A percentile compares a stretch with the other conserved stretches of the same genome.
These are phyloP conservation scores for Cryptococcus jaspeensis DNA, from an alignment of 1,284 basidiomycete species.

Conservation along the genomic window DNA sequence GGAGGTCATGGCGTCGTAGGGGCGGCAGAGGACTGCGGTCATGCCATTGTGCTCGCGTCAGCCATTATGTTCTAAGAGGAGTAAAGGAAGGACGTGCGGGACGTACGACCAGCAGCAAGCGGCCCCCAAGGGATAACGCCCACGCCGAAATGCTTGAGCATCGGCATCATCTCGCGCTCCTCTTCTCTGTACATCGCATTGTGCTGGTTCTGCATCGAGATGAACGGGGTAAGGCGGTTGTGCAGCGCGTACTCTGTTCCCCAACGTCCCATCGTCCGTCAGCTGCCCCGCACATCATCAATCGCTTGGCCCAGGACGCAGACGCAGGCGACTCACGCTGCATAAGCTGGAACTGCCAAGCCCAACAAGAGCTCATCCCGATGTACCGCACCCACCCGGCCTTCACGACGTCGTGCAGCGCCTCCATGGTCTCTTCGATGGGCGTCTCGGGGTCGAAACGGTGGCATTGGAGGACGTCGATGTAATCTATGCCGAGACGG, in stretches of 20 bases:
- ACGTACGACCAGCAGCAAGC: constrained; percentile 25
- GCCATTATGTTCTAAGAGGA: not conserved
- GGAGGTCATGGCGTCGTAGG: constrained; percentile 18
- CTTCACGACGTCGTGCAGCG: constrained; percentile 64
- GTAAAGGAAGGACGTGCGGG: not conserved
- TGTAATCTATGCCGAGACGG: constrained; percentile 66
- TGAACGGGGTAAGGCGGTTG: constrained; percentile 62
- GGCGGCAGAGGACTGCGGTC: constrained; percentile 28
- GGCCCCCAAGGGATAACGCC: constrained; percentile 30
- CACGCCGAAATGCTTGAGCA: constrained; percentile 40
- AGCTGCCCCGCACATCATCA: not conserved
- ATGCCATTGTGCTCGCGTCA: not conserved
- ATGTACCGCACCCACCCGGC: constrained; percentile 64
- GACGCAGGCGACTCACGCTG: constrained; percentile 26
- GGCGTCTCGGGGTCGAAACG: constrained; percentile 63
- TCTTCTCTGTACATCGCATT: constrained; percentile 60
- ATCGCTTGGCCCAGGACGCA: not conserved
- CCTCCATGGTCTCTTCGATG: constrained; percentile 64
- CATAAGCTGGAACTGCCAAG: constrained; percentile 48
- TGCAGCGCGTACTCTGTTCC: constrained; percentile 41
- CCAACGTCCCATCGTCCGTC: not conserved
- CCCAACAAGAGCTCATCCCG: constrained; percentile 58
- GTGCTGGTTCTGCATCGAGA: constrained; percentile 64
- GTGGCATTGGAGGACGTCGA: constrained; percentile 62
- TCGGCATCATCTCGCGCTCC: constrained; percentile 65